A percentile compares a stretch with the other conserved stretches of the same genome.
phyloP scores from a whole-genome alignment of 306 rosid species.

The Pterocarpus santalinus region DNA sequence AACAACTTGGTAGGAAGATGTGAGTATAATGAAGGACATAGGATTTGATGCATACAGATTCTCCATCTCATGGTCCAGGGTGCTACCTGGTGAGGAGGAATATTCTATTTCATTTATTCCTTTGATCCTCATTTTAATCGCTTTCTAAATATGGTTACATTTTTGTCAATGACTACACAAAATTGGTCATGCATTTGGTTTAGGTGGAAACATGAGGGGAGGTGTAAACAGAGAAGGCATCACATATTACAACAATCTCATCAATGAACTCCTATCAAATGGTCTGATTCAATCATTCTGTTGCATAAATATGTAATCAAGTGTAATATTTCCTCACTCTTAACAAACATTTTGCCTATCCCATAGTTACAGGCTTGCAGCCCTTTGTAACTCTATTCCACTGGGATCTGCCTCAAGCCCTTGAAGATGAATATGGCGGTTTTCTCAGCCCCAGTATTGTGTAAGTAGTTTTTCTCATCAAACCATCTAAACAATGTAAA shows the following conservation, averaged over 20 bases:
- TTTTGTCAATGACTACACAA: not conserved
- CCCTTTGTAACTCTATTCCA: constrained; percentile 66
- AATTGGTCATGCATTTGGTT: not conserved
- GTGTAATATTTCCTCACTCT: not conserved
- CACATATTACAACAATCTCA: constrained; percentile 62
- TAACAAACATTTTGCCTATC: not conserved
- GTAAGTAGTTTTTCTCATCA: constrained; percentile 44
- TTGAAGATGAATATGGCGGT: constrained; percentile 68
- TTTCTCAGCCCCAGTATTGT: constrained; percentile 57
- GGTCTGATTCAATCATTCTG: constrained; percentile 37
- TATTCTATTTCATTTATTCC: constrained; percentile 3
- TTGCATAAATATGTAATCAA: not conserved
- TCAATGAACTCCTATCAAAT: constrained; percentile 61
- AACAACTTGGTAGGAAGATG: constrained; percentile 55
- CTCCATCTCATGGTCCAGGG: constrained; percentile 67
- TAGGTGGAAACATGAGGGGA: constrained; percentile 61
- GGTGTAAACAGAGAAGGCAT: constrained; percentile 63
- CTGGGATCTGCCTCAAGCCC: constrained; percentile 69
- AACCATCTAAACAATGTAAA: not conserved
- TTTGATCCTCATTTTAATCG: not conserved
- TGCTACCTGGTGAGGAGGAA: constrained; percentile 61
- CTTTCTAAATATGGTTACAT: not conserved
- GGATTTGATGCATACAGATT: constrained; percentile 61
- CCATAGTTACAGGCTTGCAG: constrained; percentile 45
- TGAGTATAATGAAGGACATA: constrained; percentile 52